Percentiles rank a stretch among this genome's conserved stretches.
phyloP scores from a whole-genome alignment of 306 rosid genomes.

The Adenanthera pavonina region DNA sequence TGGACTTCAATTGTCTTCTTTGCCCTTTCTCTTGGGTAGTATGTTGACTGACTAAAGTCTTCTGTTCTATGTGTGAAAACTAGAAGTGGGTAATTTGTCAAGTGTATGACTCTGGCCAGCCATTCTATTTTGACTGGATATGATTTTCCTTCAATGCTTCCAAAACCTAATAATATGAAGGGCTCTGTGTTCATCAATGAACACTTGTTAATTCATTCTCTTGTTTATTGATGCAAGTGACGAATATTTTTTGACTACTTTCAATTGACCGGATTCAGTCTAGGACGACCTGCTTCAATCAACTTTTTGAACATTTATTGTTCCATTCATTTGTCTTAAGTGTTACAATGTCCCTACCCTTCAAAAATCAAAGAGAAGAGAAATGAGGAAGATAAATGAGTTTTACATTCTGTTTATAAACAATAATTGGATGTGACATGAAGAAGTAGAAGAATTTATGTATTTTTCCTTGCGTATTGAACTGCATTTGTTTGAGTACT shows the following conservation, averaged over 20 bases:
- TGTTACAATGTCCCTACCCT: not conserved
- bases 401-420: not conserved
- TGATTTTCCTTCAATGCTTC: conserved; percentile 18
- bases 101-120: not conserved
- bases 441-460: conserved; percentile 8
- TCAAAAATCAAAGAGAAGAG: not conserved
- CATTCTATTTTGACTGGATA: conserved; percentile 18
- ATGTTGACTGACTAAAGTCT: conserved; percentile 19
- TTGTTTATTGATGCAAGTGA: conserved; percentile 10
- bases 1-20: conserved; percentile 10
- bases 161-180: conserved; percentile 3
- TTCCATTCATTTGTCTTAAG: conserved; percentile 6
- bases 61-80: conserved; percentile 22
- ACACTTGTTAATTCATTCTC: conserved; percentile 9
- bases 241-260: conserved; percentile 19
- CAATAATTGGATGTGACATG: not conserved
- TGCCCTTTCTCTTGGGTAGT: conserved; percentile 29
- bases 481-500: not conserved
- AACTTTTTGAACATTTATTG: conserved; percentile 28
- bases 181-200: not conserved
- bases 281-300: conserved; percentile 30
- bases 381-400: not conserved
- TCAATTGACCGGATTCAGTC: conserved; percentile 42
- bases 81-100: conserved; percentile 14
- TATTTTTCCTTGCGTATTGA: not conserved